Conservation (phyloP, 2,329 filamentous ascomycete species). For the Scedosporium dehoogii region DNA sequence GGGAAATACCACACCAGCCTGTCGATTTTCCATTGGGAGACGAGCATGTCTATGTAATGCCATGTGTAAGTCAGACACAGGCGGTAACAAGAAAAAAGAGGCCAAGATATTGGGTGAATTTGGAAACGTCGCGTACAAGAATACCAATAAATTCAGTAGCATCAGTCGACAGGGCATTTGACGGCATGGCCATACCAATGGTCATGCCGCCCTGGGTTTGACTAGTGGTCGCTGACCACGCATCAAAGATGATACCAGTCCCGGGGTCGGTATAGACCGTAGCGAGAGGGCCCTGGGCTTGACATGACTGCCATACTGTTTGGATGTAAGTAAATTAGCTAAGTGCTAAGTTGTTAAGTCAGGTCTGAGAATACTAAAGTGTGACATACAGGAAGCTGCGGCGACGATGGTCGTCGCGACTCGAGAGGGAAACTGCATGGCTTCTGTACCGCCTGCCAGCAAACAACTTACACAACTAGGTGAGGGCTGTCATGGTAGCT, state of each 20-base stretch:
- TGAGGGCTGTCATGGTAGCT: neutral
- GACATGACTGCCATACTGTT: neutral
- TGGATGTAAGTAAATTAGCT: neutral
- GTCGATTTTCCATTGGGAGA: constrained; percentile 32
- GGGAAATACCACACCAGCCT: constrained; percentile 49
- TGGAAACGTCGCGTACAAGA: constrained; percentile 28
- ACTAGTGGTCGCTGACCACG: constrained; percentile 28
- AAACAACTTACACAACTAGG: neutral
- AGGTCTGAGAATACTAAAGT: neutral
- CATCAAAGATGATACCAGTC: constrained; percentile 44
- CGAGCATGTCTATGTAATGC: constrained; percentile 28
- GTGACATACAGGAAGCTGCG: constrained; percentile 2
- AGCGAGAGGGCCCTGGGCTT: constrained; percentile 11
- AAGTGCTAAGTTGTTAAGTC: neutral
- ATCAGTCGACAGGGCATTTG: constrained; percentile 32
- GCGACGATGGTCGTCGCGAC: constrained; percentile 1
- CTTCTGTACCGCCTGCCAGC: neutral
- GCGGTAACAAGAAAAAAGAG: neutral
- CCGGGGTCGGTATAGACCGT: constrained; percentile 29
- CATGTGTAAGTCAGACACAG: neutral
- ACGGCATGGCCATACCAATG: constrained; percentile 45
- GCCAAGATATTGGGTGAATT: neutral
- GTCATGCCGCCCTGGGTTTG: constrained; percentile 33
- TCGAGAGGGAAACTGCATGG: constrained; percentile 3
- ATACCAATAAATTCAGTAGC: constrained; percentile 49